phyloP scores from a whole-genome alignment of 1,139 yeast species.

The Magnusiomyces clavatus region DNA sequence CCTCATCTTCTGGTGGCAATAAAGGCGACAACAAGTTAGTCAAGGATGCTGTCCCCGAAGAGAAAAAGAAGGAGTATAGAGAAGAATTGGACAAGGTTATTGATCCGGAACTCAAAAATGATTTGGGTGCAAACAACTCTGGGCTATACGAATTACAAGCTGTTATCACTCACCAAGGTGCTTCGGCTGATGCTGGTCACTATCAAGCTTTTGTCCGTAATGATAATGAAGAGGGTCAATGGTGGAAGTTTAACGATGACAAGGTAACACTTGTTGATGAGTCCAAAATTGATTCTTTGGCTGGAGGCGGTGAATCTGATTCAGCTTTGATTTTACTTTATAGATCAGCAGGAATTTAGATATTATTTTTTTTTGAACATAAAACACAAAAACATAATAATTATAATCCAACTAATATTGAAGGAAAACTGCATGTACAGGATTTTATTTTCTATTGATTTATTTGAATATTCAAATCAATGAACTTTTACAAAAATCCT shows the following conservation, averaged over 20 bases:
- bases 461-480: too few relatives aligned
- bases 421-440: too few relatives aligned
- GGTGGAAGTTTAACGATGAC: slow-evolving; percentile 97
- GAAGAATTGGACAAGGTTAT: slow-evolving; percentile 25
- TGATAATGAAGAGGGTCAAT: slow-evolving; percentile 52
- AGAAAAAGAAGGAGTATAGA: slow-evolving; percentile 35
- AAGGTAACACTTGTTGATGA: slow-evolving; percentile 69
- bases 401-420: too few relatives aligned
- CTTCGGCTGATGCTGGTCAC: slow-evolving; percentile 96
- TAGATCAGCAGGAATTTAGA: slow-evolving; percentile 57
- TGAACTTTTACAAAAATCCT: too few relatives aligned
- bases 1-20: slow-evolving; percentile 25
- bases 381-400: too few relatives aligned
- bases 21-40: slow-evolving; percentile 30
- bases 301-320: slow-evolving; percentile 98
- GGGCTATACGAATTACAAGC: slow-evolving; percentile 80
- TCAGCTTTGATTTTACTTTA: slow-evolving; percentile 84
- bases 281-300: slow-evolving; percentile 72
- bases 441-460: too few relatives aligned
- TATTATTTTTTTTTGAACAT: too few relatives aligned
- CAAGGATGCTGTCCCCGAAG: slow-evolving; percentile 29
- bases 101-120: slow-evolving; percentile 30
- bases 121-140: slow-evolving; percentile 72
- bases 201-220: slow-evolving; percentile 85
- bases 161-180: slow-evolving; percentile 87